A percentile compares a stretch with the other conserved stretches of the same genome.
Evolutionary conservation across 148 eudicot species (phyloP).

Genomic region (Silene latifolia): DNA sequence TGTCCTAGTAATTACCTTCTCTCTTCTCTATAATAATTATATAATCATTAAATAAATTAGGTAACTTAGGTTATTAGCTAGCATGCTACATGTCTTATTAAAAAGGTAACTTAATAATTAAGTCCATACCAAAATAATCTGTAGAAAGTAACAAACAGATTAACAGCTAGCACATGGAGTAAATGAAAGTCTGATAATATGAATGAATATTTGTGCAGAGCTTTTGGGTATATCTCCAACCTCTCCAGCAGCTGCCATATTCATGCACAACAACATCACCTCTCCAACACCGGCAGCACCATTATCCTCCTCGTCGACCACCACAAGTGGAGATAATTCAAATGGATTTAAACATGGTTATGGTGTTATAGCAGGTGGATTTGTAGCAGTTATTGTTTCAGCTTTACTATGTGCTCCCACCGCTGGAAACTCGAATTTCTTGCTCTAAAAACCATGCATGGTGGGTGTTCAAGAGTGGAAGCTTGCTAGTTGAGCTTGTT

Average conservation of each 20-base stretch:
- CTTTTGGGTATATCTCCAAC: too few species aligned
- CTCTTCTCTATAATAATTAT: not conserved
- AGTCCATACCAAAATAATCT: not conserved
- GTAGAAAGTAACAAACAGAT: too few species aligned
- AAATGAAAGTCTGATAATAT: too few species aligned
- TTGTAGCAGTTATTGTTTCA: not conserved
- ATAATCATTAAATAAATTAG: not conserved
- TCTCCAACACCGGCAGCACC: slow-evolving; percentile 13
- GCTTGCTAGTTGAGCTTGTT: not conserved
- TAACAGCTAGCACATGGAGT: too few species aligned
- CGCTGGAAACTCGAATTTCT: not conserved
- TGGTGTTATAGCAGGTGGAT: not conserved
- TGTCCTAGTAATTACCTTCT: slow-evolving; percentile 58
- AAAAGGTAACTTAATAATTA: not conserved
- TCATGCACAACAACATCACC: not conserved
- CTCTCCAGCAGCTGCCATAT: too few species aligned
- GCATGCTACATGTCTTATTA: not conserved
- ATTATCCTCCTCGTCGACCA: not conserved
- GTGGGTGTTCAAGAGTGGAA: not conserved
- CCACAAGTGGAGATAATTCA: not conserved
- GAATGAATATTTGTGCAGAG: too few species aligned
- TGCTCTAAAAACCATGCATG: not conserved
- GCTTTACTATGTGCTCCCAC: slow-evolving; percentile 9
- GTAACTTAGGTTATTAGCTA: too few species aligned
- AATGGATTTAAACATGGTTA: slow-evolving; percentile 10